Evolutionary conservation across 2,329 filamentous ascomycete genomes (phyloP).

Genomic region (Ceratocystis variospora): DNA sequence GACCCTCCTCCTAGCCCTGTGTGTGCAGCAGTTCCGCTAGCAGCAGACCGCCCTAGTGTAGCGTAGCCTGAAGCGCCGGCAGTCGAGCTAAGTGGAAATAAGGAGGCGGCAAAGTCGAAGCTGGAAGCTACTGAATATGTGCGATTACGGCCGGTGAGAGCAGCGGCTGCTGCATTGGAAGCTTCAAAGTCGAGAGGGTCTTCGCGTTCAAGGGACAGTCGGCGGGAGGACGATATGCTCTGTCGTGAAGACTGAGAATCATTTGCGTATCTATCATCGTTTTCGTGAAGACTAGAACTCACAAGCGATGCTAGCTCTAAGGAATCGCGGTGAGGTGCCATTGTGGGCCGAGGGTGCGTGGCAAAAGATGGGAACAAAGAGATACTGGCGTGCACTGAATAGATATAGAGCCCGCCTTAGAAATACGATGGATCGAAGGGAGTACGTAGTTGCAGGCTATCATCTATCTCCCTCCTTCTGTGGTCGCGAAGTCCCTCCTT

Average conservation of each 20-base stretch:
- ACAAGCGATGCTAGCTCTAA: conserved; percentile 92
- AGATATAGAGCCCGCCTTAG: background rate
- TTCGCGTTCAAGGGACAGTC: conserved; percentile 75
- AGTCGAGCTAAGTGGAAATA: conserved; percentile 84
- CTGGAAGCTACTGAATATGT: conserved; percentile 84
- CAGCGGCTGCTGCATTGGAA: conserved; percentile 37
- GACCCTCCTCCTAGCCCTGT: conserved; percentile 55
- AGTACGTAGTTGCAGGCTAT: background rate
- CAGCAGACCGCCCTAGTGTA: conserved; percentile 64
- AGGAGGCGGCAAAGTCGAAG: conserved; percentile 86
- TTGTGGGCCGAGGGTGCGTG: conserved; percentile 21
- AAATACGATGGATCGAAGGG: background rate
- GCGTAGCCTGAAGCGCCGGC: conserved; percentile 61
- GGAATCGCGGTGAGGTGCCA: conserved; percentile 58
- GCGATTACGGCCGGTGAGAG: conserved; percentile 37
- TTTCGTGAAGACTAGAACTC: conserved; percentile 48
- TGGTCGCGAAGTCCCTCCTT: background rate
- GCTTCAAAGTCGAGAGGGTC: conserved; percentile 53
- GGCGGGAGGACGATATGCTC: conserved; percentile 84
- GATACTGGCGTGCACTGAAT: too few species aligned
- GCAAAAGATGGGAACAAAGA: conserved; percentile 5
- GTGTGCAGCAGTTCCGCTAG: conserved; percentile 29
- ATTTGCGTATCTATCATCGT: conserved; percentile 29
- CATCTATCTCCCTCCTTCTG: background rate
- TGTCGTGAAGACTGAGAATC: conserved; percentile 57